Percentiles rank a stretch among this genome's conserved stretches.
Evolutionary conservation across 805 yeast species (phyloP).

Genomic region (Wickerhamiella cacticola): DNA sequence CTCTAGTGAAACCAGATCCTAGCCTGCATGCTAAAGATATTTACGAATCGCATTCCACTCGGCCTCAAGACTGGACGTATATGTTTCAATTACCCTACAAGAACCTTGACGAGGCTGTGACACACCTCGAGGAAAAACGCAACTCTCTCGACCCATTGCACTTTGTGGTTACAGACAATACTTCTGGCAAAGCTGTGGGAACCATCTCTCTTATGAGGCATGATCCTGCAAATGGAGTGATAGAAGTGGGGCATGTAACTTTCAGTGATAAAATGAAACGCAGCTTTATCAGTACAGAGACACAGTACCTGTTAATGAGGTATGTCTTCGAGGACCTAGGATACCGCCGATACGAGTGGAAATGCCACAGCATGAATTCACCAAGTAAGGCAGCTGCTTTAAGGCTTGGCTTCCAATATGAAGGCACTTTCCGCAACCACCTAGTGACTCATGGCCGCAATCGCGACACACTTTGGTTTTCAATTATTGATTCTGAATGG

Average conservation of each 20-base stretch:
- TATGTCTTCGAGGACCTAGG: slow-evolving; percentile 26
- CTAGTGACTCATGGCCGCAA: slow-evolving; percentile 25
- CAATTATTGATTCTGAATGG: slow-evolving; percentile 29
- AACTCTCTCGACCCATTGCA: slow-evolving; percentile 14
- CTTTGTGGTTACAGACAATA: slow-evolving; percentile 23
- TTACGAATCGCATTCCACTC: slow-evolving; percentile 12
- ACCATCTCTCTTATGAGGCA: slow-evolving; percentile 23
- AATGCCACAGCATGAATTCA: slow-evolving; percentile 27
- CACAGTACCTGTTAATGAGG: slow-evolving; percentile 25
- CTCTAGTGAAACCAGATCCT: slow-evolving; percentile 14
- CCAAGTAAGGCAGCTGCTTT: slow-evolving; percentile 28
- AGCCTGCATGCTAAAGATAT: slow-evolving; percentile 15
- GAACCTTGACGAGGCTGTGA: slow-evolving; percentile 13
- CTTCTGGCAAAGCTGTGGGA: slow-evolving; percentile 24
- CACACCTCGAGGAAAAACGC: slow-evolving; percentile 4
- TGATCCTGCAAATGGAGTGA: slow-evolving; percentile 24
- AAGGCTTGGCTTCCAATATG: slow-evolving; percentile 28
- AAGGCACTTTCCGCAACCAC: slow-evolving; percentile 28
- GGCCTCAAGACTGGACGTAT: slow-evolving; percentile 19
- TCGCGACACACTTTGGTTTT: slow-evolving; percentile 29
- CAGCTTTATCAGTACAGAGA: slow-evolving; percentile 28
- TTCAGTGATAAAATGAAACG: slow-evolving; percentile 21
- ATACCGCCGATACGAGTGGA: slow-evolving; percentile 30
- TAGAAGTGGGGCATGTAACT: slow-evolving; percentile 27
- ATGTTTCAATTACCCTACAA: slow-evolving; percentile 18